Evolutionary conservation across 2,329 filamentous ascomycete species (phyloP).

Genomic region (Scleromitrula shiraiana): DNA sequence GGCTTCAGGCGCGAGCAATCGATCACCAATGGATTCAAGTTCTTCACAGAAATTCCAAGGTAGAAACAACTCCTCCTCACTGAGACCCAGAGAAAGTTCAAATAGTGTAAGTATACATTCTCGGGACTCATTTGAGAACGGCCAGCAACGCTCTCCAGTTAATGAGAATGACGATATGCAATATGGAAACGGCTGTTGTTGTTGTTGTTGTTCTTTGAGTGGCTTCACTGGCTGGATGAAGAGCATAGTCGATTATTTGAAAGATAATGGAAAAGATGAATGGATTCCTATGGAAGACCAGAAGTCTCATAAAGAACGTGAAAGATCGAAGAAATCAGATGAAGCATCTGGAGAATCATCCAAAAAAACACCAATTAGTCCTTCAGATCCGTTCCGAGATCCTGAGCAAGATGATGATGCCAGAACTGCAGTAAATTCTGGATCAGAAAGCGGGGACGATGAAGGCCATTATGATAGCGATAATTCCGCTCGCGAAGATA

Average conservation of each 20-base stretch:
- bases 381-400: neutral
- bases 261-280: neutral
- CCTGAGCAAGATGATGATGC: neutral
- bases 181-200: neutral
- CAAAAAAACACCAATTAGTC: neutral
- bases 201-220: neutral
- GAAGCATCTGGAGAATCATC: neutral
- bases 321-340: no score
- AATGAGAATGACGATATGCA: neutral
- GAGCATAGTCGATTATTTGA: neutral
- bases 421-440: neutral
- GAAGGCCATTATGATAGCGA: neutral
- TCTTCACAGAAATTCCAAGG: no score
- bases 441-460: neutral
- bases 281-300: slow-evolving; percentile 4
- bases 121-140: neutral
- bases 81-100: no score
- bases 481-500: neutral
- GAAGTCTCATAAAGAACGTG: neutral
- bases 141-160: neutral
- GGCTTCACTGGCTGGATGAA: neutral
- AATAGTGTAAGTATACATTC: neutral
- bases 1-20: no score
- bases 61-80: no score
- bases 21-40: no score